Conservation (phyloP, 306 rosid genomes). For the Vicia sativa region DNA sequence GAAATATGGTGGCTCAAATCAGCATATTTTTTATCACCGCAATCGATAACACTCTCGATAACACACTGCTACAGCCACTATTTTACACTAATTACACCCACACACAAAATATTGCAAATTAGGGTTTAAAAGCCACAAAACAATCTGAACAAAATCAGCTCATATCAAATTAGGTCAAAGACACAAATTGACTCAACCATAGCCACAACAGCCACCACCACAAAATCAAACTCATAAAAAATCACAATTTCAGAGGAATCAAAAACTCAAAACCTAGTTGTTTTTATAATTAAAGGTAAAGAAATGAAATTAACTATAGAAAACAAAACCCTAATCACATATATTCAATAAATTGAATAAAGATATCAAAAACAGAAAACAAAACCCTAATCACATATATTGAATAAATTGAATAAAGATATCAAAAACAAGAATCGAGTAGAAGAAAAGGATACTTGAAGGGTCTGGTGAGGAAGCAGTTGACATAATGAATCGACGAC, state of each 20-base stretch:
- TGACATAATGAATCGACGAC: slow-evolving; percentile 21
- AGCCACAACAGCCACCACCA: background rate
- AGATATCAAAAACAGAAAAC: too few relatives aligned
- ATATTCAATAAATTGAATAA: too few relatives aligned
- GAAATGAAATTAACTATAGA: background rate
- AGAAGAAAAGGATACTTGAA: slow-evolving; percentile 10
- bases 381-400: too few relatives aligned
- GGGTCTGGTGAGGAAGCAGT: slow-evolving; percentile 33
- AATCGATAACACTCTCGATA: too few relatives aligned
- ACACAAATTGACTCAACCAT: background rate
- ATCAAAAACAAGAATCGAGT: background rate
- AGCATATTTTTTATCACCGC: too few relatives aligned
- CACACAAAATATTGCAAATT: background rate
- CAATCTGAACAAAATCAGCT: background rate
- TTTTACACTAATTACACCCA: background rate
- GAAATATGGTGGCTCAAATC: too few relatives aligned
- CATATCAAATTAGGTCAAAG: background rate
- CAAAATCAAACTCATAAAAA: background rate
- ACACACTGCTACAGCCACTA: background rate
- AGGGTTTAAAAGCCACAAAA: background rate
- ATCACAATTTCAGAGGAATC: background rate
- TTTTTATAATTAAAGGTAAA: background rate
- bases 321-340: background rate
- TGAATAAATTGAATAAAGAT: too few relatives aligned
- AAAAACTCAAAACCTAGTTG: background rate